Percentiles rank a stretch among this genome's conserved stretches.
phyloP scores from a whole-genome alignment of 768 basidiomycete species.

The Rhizopogon roseolus region DNA sequence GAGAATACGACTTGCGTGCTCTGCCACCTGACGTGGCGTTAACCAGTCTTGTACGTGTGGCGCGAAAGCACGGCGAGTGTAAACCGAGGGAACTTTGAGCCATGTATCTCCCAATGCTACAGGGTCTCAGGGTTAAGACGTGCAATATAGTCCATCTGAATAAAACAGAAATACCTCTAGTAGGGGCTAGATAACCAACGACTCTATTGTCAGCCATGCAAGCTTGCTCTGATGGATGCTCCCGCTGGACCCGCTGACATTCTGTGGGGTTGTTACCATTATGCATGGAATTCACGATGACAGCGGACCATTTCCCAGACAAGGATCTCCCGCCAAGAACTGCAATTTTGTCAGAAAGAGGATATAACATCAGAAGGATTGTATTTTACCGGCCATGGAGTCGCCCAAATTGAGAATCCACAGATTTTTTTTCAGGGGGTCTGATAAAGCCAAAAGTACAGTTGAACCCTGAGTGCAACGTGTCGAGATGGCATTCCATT shows the following conservation, averaged over 20 bases:
- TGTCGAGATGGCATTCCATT: slow-evolving; percentile 31
- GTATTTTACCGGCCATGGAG: slow-evolving; percentile 26
- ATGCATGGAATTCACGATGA: slow-evolving; percentile 22
- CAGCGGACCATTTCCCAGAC: slow-evolving; percentile 16
- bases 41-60: slow-evolving; percentile 20
- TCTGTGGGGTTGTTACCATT: slow-evolving; percentile 26
- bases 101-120: slow-evolving; percentile 24
- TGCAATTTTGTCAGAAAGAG: slow-evolving; percentile 5
- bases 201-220: slow-evolving; percentile 29
- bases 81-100: slow-evolving; percentile 29
- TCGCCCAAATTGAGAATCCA: slow-evolving; percentile 32
- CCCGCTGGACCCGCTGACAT: slow-evolving; percentile 19
- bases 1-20: slow-evolving; percentile 30
- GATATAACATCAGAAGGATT: background rate
- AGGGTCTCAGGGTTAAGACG: slow-evolving; percentile 10
- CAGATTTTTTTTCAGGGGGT: slow-evolving; percentile 21
- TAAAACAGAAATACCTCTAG: slow-evolving; percentile 25
- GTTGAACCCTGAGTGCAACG: slow-evolving; percentile 30
- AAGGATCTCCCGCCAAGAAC: slow-evolving; percentile 18
- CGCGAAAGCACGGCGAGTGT: slow-evolving; percentile 27
- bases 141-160: background rate
- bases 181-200: slow-evolving; percentile 34
- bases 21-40: slow-evolving; percentile 8
- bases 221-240: slow-evolving; percentile 25
- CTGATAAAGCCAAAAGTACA: slow-evolving; percentile 26